Percentiles rank a stretch among this genome's conserved stretches.
These are phyloP conservation scores for Solanum neorickii DNA, from an alignment of 257 asterid genomes.

Conservation along the genomic window DNA sequence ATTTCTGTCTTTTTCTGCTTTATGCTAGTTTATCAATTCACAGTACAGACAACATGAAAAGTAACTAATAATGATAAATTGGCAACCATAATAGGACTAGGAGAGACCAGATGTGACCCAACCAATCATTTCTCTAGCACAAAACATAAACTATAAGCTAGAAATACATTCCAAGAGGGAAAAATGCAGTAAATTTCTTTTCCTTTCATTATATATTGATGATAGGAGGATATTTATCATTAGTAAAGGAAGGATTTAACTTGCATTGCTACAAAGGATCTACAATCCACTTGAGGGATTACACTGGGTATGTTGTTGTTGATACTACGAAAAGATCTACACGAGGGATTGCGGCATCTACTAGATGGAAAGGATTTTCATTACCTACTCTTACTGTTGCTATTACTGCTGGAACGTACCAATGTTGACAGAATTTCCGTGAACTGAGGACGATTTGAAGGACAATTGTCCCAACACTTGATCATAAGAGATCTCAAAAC, in stretches of 20 bases:
- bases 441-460: slow-evolving; percentile 83
- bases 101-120: background rate
- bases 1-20: slow-evolving; percentile 1
- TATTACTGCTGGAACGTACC: slow-evolving; percentile 29
- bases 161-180: background rate
- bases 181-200: background rate
- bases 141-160: background rate
- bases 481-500: slow-evolving; percentile 57
- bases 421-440: slow-evolving; percentile 54
- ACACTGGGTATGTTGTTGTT: background rate
- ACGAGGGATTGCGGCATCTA: background rate
- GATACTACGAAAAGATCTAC: background rate
- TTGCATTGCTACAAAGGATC: background rate
- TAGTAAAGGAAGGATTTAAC: background rate
- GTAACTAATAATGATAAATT: background rate
- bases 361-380: slow-evolving; percentile 8
- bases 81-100: background rate
- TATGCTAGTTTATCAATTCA: background rate
- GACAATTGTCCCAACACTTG: slow-evolving; percentile 84
- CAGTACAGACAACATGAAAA: background rate
- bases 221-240: background rate
- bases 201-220: background rate
- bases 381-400: slow-evolving; percentile 31
- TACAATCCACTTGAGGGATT: background rate
- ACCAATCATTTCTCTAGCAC: background rate